Base-by-base conservation (phyloP, 129 eudicot genomes). In the Artemisia annua region DNA sequence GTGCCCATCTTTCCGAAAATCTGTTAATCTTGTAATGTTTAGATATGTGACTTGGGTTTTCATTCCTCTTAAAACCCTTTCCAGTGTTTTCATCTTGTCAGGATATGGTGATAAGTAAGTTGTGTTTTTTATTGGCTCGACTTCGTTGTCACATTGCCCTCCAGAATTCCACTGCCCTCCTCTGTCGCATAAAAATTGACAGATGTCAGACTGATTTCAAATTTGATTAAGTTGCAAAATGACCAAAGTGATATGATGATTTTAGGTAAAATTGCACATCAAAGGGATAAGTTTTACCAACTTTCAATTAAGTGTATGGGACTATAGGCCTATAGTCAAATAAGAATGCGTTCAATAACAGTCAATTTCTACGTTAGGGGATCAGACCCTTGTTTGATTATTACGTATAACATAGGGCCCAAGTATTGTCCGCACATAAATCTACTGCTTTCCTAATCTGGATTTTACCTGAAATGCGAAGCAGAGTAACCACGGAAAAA, bases 141-240 rank as follows among this genome's bases (percentile, higher is more conserved):
- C 81, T 74, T 95, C 95, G 16, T 82, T 79, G 80, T 91, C 94
- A 78, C 99, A 95, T 71, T 75, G 84, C 10, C 99, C 99, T 1
- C 97, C 99, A 0, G 97, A 90, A 73, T 95, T 95, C 99, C 99
- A 95, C 44, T 84, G 96, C 73, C 99, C 99, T 10, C 99, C 96
- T 20, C 99, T 95, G 90, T 59, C 50, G 67, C 2, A 43, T 2
- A 35, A 2, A 52, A 39, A 5, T 3, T 19, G 5, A 17, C 46
- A 69, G 2, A 43, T 51, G 48, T 56, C 9, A 59, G 49, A 56
- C 14, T 30, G 10, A 8, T 67, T 17, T 32, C 8, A n/a, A n/a
- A n/a, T 11, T 7, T 15, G 14, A 56, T 49, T 9, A 58, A 59
- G 48, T 17, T 55, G 22, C 49, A 32, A 44, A n/a, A 44, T 22